Percentiles rank a stretch among this genome's conserved stretches.
phyloP scores from a whole-genome alignment of 306 rosid genomes.

The Quercus robur region DNA sequence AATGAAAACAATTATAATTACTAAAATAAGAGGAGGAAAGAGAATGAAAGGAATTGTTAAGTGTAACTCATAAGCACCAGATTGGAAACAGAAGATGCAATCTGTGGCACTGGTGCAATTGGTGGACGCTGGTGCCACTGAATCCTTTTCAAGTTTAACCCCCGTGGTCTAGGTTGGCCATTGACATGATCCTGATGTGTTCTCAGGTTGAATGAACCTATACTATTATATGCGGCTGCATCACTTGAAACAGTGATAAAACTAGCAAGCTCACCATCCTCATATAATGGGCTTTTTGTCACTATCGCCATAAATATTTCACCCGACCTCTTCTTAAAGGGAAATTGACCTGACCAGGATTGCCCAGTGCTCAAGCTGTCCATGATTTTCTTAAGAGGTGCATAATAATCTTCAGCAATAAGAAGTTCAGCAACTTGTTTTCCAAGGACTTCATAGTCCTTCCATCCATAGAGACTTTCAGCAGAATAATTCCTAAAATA shows the following conservation, averaged over 20 bases:
- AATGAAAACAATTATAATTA: neutral
- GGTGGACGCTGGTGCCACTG: conserved; percentile 50
- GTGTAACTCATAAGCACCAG: conserved; percentile 42
- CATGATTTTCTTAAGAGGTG: conserved; percentile 40
- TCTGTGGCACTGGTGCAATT: conserved; percentile 44
- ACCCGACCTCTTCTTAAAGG: conserved; percentile 66
- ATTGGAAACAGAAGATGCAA: conserved; percentile 69
- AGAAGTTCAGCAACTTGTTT: conserved; percentile 36
- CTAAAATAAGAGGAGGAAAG: neutral
- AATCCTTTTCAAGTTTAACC: conserved; percentile 35
- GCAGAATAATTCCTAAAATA: conserved; percentile 62
- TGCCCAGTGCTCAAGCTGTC: conserved; percentile 42
- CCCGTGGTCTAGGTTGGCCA: conserved; percentile 28
- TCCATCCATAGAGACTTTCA: conserved; percentile 73
- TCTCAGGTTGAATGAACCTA: conserved; percentile 24
- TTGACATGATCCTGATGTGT: conserved; percentile 23
- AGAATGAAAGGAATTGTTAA: conserved; percentile 5
- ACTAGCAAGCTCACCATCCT: conserved; percentile 54
- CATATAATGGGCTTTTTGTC: conserved; percentile 57
- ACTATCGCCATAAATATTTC: conserved; percentile 57
- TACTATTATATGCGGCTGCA: conserved; percentile 32
- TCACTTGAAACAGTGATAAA: conserved; percentile 60
- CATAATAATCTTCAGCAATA: conserved; percentile 40
- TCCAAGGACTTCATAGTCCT: conserved; percentile 56
- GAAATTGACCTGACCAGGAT: conserved; percentile 72